Evolutionary conservation across 768 basidiomycete genomes (phyloP).

Genomic region (Boletus patriciae): DNA sequence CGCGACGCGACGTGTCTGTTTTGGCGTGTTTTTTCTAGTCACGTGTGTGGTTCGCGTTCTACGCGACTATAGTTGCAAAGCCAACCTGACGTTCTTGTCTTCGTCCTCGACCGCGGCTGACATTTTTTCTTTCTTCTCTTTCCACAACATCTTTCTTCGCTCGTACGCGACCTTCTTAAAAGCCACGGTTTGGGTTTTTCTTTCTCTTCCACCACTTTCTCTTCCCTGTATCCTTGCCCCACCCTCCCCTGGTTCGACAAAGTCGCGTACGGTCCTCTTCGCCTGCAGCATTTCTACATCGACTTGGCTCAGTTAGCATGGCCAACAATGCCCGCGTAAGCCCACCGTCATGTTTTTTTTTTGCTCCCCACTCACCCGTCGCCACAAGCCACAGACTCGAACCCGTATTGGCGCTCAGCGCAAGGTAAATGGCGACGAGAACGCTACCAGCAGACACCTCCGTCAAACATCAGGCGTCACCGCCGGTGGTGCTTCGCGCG

Average conservation of each 20-base stretch:
- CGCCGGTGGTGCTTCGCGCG: slow-evolving; percentile 49
- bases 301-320: slow-evolving; percentile 40
- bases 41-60: slow-evolving; percentile 42
- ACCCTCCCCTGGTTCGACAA: slow-evolving; percentile 8
- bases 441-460: slow-evolving; percentile 65
- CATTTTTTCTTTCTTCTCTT: slow-evolving; percentile 27
- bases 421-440: slow-evolving; percentile 72
- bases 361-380: slow-evolving; percentile 3
- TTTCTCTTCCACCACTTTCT: slow-evolving; percentile 36
- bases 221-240: slow-evolving; percentile 23
- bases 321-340: slow-evolving; percentile 62
- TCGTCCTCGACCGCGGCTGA: slow-evolving; percentile 37
- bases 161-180: slow-evolving; percentile 28
- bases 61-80: slow-evolving; percentile 25
- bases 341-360: slow-evolving; percentile 5
- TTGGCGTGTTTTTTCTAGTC: slow-evolving; percentile 34
- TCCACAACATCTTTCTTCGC: slow-evolving; percentile 15
- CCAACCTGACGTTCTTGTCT: slow-evolving; percentile 22
- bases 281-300: slow-evolving; percentile 27
- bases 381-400: slow-evolving; percentile 62
- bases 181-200: slow-evolving; percentile 28
- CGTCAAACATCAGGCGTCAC: slow-evolving; percentile 59
- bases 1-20: slow-evolving; percentile 38
- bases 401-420: slow-evolving; percentile 63
- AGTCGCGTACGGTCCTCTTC: slow-evolving; percentile 10